phyloP scores from a whole-genome alignment of 2,329 filamentous ascomycete species.

The Cercospora sesami region DNA sequence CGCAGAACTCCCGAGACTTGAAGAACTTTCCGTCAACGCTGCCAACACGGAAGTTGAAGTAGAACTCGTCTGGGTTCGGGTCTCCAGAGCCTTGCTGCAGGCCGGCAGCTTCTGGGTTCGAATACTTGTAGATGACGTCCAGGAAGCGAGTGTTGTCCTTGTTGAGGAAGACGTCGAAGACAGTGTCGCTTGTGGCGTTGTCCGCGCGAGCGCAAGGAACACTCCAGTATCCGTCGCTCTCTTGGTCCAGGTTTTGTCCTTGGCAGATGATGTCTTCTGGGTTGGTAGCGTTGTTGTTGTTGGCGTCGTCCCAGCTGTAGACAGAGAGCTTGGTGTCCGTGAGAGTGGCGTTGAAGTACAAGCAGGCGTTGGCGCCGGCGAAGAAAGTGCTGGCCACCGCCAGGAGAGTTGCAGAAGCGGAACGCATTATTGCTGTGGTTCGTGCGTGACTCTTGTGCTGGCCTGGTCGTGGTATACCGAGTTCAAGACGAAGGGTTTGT shows the following conservation, averaged over 20 bases:
- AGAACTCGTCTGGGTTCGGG: slow-evolving; percentile 20
- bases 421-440: slow-evolving; percentile 4
- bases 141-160: slow-evolving; percentile 23
- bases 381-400: slow-evolving; percentile 18
- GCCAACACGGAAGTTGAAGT: slow-evolving; percentile 25
- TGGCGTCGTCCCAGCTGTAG: slow-evolving; percentile 25
- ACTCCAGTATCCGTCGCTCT: slow-evolving; percentile 15
- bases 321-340: slow-evolving; percentile 21
- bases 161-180: slow-evolving; percentile 26
- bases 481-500: background rate
- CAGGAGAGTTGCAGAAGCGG: slow-evolving; percentile 8
- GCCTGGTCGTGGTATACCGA: background rate
- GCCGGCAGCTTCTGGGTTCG: slow-evolving; percentile 19
- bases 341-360: slow-evolving; percentile 27
- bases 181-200: slow-evolving; percentile 20
- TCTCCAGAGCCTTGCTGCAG: slow-evolving; percentile 16
- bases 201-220: slow-evolving; percentile 20
- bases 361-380: slow-evolving; percentile 14
- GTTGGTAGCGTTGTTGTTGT: slow-evolving; percentile 24
- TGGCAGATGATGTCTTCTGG: slow-evolving; percentile 25
- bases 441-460: background rate
- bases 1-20: slow-evolving; percentile 25
- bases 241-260: slow-evolving; percentile 12
- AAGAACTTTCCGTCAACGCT: slow-evolving; percentile 24
- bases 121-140: slow-evolving; percentile 26